These are phyloP conservation scores for Skeletonema potamos DNA, from an alignment of 108 stramenopile genomes.

Conservation along the genomic window DNA sequence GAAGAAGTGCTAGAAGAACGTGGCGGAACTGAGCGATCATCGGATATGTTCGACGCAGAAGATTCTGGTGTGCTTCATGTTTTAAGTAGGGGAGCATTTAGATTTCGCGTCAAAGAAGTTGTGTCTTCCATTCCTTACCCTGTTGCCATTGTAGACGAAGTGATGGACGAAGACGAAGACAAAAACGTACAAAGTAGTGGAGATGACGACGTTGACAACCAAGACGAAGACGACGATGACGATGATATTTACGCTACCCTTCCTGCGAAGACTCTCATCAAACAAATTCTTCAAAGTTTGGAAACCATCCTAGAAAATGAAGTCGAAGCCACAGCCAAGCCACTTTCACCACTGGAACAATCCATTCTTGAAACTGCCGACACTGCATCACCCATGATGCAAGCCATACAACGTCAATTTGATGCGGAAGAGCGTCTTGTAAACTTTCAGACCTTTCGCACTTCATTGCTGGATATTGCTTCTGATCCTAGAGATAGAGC, in stretches of 20 bases:
- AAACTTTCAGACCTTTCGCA: conserved; percentile 59
- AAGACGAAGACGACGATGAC: conserved; percentile 57
- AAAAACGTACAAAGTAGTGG: conserved; percentile 13
- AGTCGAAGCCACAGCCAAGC: conserved; percentile 32
- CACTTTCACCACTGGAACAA: conserved; percentile 68
- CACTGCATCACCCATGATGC: conserved; percentile 29
- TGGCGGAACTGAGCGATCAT: conserved; percentile 1
- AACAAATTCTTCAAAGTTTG: conserved; percentile 52
- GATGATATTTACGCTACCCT: conserved; percentile 52
- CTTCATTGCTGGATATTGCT: conserved; percentile 63
- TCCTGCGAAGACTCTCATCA: conserved; percentile 47
- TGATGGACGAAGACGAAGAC: conserved; percentile 55
- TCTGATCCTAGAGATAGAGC: conserved; percentile 46
- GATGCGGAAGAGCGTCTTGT: conserved; percentile 76
- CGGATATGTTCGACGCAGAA: not conserved
- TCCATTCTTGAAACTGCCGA: conserved; percentile 69
- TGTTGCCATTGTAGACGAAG: conserved; percentile 79
- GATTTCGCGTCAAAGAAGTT: conserved; percentile 78
- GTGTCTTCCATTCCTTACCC: conserved; percentile 72
- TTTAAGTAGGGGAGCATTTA: conserved; percentile 63
- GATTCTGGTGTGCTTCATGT: conserved; percentile 40
- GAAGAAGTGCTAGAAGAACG: conserved; percentile 2
- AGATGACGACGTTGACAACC: conserved; percentile 32
- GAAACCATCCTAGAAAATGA: conserved; percentile 29
- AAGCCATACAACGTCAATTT: conserved; percentile 32